These are phyloP conservation scores for Pythium oligandrum DNA, from an alignment of 352 stramenopile genomes.

Conservation along the genomic window DNA sequence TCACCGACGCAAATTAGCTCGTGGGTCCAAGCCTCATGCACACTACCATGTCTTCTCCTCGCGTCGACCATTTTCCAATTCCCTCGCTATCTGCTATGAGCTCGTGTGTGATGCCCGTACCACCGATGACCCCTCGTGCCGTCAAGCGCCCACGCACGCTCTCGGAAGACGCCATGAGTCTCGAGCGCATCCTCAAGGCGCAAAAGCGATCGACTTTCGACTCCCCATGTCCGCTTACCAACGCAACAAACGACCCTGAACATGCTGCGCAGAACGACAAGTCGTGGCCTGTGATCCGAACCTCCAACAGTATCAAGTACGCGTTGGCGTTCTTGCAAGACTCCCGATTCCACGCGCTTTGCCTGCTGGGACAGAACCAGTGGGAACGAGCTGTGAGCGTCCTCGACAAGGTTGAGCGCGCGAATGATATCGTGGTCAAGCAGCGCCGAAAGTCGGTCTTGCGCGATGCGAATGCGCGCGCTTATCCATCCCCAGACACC, in stretches of 20 bases:
- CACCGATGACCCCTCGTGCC: slow-evolving; percentile 33
- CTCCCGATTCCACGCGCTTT: slow-evolving; percentile 63
- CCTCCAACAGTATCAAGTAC: slow-evolving; percentile 53
- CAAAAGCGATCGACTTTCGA: slow-evolving; percentile 46
- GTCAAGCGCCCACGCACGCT: slow-evolving; percentile 56
- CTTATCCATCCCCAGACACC: slow-evolving; percentile 18
- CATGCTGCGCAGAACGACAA: not conserved
- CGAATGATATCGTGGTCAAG: slow-evolving; percentile 71
- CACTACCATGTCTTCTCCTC: no score
- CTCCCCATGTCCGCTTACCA: slow-evolving; percentile 30
- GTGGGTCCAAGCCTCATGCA: no score
- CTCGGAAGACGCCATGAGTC: slow-evolving; percentile 41
- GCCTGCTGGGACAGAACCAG: slow-evolving; percentile 65
- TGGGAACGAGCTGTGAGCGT: slow-evolving; percentile 68
- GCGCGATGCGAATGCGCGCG: slow-evolving; percentile 47
- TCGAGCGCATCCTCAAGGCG: slow-evolving; percentile 51
- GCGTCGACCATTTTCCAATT: no score
- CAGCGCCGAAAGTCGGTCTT: slow-evolving; percentile 60
- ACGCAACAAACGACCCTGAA: not conserved
- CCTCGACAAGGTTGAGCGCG: slow-evolving; percentile 78
- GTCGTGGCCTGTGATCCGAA: slow-evolving; percentile 36
- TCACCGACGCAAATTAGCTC: no score
- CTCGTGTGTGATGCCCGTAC: slow-evolving; percentile 39
- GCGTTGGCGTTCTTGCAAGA: slow-evolving; percentile 76
- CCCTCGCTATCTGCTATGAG: slow-evolving; percentile 34